phyloP scores from a whole-genome alignment of 768 basidiomycete genomes.

The Naganishia vishniacii region DNA sequence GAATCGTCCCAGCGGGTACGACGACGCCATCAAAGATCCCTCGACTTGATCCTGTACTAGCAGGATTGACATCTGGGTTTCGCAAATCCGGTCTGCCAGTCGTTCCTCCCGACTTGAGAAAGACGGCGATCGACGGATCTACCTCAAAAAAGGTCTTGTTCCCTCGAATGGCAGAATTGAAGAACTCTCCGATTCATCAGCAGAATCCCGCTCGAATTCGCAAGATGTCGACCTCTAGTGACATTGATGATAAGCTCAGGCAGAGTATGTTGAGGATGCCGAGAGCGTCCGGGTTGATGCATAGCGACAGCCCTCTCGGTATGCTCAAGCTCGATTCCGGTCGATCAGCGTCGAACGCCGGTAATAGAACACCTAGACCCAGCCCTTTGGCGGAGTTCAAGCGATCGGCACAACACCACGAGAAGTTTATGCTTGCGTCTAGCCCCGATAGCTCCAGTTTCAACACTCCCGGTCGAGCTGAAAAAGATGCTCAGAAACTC shows the following conservation, averaged over 20 bases:
- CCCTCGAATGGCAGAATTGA: background rate
- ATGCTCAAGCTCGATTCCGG: background rate
- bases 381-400: background rate
- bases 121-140: background rate
- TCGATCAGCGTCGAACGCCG: background rate
- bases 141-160: background rate
- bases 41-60: background rate
- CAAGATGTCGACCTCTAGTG: background rate
- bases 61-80: background rate
- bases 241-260: background rate
- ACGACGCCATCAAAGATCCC: background rate
- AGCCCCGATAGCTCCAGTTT: background rate
- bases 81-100: background rate
- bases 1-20: too few relatives aligned
- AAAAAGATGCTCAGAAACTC: too few relatives aligned
- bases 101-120: background rate
- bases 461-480: background rate
- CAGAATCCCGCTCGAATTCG: background rate
- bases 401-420: background rate
- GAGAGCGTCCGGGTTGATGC: background rate
- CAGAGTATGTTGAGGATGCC: slow-evolving; percentile 1
- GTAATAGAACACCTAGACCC: background rate
- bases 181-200: background rate
- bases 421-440: background rate
- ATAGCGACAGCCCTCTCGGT: background rate